Evolutionary conservation across 1,284 basidiomycete genomes (phyloP).

Genomic region (Tremellales sp.): DNA sequence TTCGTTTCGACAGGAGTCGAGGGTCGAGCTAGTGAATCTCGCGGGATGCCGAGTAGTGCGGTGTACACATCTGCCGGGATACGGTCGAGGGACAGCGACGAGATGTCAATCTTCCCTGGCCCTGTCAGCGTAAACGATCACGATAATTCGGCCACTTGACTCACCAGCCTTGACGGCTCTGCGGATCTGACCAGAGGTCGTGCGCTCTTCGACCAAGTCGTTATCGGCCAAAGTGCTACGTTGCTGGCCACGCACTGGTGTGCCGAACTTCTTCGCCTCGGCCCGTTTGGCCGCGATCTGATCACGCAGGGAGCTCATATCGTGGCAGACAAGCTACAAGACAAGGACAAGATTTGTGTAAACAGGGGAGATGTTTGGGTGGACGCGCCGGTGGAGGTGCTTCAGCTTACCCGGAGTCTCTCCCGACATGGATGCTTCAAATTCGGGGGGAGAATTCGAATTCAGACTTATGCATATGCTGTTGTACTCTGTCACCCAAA

Average conservation of each 20-base stretch:
- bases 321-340: no score
- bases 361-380: not conserved
- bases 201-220: constrained; percentile 27
- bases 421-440: no score
- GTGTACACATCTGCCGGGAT: constrained; percentile 43
- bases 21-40: constrained; percentile 27
- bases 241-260: constrained; percentile 9
- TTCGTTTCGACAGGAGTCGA: constrained; percentile 10
- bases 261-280: constrained; percentile 14
- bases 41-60: constrained; percentile 33
- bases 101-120: constrained; percentile 42
- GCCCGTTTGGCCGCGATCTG: constrained; percentile 40
- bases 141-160: constrained; percentile 4
- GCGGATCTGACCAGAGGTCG: constrained; percentile 28
- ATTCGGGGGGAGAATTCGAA: no score
- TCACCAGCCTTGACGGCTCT: constrained; percentile 34
- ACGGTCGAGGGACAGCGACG: constrained; percentile 25
- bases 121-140: not conserved
- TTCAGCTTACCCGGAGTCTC: not conserved
- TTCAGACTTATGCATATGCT: no score
- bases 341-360: not conserved
- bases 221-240: not conserved
- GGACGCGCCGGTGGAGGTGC: not conserved
- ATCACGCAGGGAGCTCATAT: constrained; percentile 22
- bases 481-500: no score